Base-by-base conservation (phyloP, 139 green algal genomes). In the Mychonastes homosphaera region DNA sequence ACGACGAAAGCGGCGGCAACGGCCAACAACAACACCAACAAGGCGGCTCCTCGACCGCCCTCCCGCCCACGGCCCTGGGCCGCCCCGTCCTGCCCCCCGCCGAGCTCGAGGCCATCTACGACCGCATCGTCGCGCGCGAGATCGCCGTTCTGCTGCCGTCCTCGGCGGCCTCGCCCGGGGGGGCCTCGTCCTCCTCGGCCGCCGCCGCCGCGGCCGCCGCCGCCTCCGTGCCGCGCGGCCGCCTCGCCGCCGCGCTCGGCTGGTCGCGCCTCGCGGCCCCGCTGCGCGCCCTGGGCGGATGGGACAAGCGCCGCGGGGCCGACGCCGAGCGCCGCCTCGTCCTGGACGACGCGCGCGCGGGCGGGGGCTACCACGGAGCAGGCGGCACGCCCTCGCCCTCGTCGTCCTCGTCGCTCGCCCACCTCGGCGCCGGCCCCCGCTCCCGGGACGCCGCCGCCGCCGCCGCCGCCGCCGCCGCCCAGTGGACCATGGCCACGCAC, bases 61-160 rank as follows among this genome's bases (percentile, higher is more conserved):
- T n/a, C n/a, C n/a, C n/a, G n/a, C n/a, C n/a, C n/a, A n/a, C n/a
- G n/a, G n/a, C n/a, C n/a, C n/a, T n/a, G n/a, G n/a, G n/a, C n/a
- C n/a, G n/a, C n/a, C 69, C 82, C 6, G 84, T 89, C 47, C 77
- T 95, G 53, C 74, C 85, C 2, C 40, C 56, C 7, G 58, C 61
- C 4, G 59, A 92, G 29, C 78, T 95, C 55, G 72, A 81, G 46
- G 77, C 52, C 4, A 88, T 95, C 36, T 95, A 88, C 51, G 68
- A 79, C 33, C 75, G 83, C 61, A 87, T 92, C 44, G 51, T 81
- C 32, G 40, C 55, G 4, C 44, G 68, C 5, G 78, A 94, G 56
- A 83, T 94, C 56, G 43, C 66, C 32, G 69, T 84, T n/a, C n/a
- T n/a, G n/a, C n/a, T n/a, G n/a, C n/a, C n/a, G n/a, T n/a, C n/a